A percentile compares a stretch with the other conserved stretches of the same genome.
phyloP scores from a whole-genome alignment of 345 rosid species.

The Aurinia saxatilis region DNA sequence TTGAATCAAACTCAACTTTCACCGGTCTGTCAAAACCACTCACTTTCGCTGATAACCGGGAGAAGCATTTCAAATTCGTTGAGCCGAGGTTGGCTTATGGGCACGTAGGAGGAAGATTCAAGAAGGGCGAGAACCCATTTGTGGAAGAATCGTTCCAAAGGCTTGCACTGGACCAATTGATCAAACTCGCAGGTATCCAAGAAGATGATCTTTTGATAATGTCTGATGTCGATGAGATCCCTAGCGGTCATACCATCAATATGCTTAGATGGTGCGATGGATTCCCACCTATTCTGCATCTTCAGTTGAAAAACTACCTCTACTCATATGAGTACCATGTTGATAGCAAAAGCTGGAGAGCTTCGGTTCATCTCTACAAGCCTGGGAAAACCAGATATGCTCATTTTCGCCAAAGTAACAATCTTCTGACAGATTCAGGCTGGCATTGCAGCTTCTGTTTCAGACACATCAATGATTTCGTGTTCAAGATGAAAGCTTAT shows the following conservation, averaged over 20 bases:
- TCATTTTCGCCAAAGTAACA: constrained; percentile 68
- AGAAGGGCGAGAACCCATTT: constrained; percentile 80
- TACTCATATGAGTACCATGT: constrained; percentile 68
- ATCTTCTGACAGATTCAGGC: constrained; percentile 65
- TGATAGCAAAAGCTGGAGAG: constrained; percentile 90
- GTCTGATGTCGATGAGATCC: constrained; percentile 95
- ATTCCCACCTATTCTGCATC: constrained; percentile 68
- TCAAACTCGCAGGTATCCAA: constrained; percentile 64
- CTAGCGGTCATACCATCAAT: constrained; percentile 82
- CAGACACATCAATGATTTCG: constrained; percentile 56
- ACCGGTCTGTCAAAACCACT: constrained; percentile 58
- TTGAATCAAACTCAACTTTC: constrained; percentile 88
- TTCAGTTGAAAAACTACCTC: constrained; percentile 72
- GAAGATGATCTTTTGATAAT: constrained; percentile 90
- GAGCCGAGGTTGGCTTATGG: constrained; percentile 76
- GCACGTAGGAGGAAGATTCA: constrained; percentile 64
- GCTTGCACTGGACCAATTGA: constrained; percentile 68
- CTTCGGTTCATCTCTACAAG: constrained; percentile 67
- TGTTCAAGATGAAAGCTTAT: constrained; percentile 94
- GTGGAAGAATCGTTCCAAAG: constrained; percentile 90
- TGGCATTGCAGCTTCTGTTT: constrained; percentile 99
- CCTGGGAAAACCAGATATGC: constrained; percentile 66
- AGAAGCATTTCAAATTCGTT: constrained; percentile 41
- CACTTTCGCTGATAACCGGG: constrained; percentile 45
- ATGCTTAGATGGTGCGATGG: constrained; percentile 88